Evolutionary conservation across 2,329 filamentous ascomycete species (phyloP).

Genomic region (Sphaceloma murrayae): DNA sequence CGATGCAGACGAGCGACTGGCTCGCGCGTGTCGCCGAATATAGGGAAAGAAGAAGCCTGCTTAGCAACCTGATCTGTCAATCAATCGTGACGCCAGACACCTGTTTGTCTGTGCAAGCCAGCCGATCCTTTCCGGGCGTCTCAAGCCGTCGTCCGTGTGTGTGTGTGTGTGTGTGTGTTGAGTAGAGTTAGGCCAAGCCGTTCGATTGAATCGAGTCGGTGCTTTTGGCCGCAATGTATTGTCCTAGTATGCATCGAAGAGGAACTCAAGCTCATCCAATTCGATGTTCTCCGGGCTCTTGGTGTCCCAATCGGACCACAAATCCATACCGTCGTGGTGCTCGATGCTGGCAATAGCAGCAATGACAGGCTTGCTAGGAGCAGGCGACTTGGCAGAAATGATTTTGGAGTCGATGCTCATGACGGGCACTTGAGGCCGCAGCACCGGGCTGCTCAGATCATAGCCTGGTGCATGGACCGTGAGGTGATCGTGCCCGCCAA

Average conservation of each 20-base stretch:
- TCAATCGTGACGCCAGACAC: neutral
- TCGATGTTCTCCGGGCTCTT: conserved; percentile 79
- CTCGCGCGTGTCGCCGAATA: neutral
- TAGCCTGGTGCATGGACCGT: conserved; percentile 37
- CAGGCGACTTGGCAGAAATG: conserved; percentile 10
- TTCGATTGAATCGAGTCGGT: too few species aligned
- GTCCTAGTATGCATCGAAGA: conserved; percentile 52
- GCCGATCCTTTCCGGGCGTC: neutral
- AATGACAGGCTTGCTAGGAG: conserved; percentile 17
- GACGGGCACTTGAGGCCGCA: conserved; percentile 30
- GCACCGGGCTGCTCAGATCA: conserved; percentile 39
- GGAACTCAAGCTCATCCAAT: conserved; percentile 82
- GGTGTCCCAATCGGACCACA: conserved; percentile 31
- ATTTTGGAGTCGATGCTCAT: conserved; percentile 13
- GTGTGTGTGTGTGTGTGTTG: conserved; percentile 5
- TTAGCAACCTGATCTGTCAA: neutral
- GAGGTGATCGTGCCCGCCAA: conserved; percentile 36
- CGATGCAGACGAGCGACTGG: conserved; percentile 3
- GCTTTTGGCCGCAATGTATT: neutral
- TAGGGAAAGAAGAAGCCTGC: neutral
- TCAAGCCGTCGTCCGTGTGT: neutral
- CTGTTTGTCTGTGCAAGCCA: neutral
- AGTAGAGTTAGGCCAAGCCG: too few species aligned
- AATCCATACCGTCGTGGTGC: conserved; percentile 23
- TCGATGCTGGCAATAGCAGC: conserved; percentile 21